A percentile compares a stretch with the other conserved stretches of the same genome.
Conservation (phyloP, 495 filamentous ascomycete species). For the Hyaloscypha variabilis region DNA sequence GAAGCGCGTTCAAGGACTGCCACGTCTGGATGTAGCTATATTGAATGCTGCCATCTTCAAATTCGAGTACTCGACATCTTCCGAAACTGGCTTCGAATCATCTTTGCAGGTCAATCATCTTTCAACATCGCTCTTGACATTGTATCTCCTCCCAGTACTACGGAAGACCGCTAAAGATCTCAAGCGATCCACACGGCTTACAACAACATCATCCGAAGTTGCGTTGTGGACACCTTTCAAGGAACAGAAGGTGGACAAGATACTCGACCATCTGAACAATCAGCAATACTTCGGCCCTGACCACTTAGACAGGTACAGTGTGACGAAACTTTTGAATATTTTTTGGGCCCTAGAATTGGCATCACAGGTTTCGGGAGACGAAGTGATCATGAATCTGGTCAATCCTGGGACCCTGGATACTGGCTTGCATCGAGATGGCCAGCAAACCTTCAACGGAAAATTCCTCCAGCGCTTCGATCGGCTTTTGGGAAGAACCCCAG, state of each 20-base stretch:
- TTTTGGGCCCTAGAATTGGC: constrained; percentile 48
- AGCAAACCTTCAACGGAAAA: background rate
- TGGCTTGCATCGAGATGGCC: constrained; percentile 8
- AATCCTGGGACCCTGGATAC: constrained; percentile 27
- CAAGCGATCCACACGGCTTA: background rate
- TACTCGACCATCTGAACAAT: constrained; percentile 36
- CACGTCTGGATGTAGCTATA: too few relatives aligned
- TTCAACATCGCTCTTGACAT: too few relatives aligned
- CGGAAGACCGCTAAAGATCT: background rate
- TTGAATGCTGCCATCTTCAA: too few relatives aligned
- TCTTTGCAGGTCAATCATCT: too few relatives aligned
- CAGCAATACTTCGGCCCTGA: constrained; percentile 25
- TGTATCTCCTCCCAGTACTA: too few relatives aligned
- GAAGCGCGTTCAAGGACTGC: too few relatives aligned
- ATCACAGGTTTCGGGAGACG: constrained; percentile 17
- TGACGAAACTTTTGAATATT: constrained; percentile 53
- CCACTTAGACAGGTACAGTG: constrained; percentile 39
- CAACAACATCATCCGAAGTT: constrained; percentile 8
- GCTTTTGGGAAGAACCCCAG: constrained; percentile 31
- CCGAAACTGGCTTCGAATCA: too few relatives aligned
- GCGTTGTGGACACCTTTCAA: constrained; percentile 8
- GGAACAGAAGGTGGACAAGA: constrained; percentile 2
- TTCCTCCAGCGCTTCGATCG: constrained; percentile 16
- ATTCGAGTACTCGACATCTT: too few relatives aligned
- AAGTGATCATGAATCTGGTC: constrained; percentile 52